phyloP scores from a whole-genome alignment of 305 asterid species.

The Euphrasia arctica region DNA sequence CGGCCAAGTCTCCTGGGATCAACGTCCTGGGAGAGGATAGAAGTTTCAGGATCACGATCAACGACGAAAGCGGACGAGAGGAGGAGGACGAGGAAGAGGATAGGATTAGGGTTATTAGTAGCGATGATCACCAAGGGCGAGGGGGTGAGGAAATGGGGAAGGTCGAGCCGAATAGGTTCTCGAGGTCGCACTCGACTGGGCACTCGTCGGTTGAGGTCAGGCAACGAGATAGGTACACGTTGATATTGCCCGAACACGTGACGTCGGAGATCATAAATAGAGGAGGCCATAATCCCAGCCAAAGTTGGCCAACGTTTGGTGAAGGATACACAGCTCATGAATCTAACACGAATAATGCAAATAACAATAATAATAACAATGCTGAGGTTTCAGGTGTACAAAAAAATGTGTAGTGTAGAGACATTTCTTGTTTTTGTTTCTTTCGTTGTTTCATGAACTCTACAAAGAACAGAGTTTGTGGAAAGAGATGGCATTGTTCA shows the following conservation, averaged over 20 bases:
- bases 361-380: conserved; percentile 7
- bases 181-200: conserved; percentile 78
- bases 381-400: conserved; percentile 37
- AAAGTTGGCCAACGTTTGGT: conserved; percentile 67
- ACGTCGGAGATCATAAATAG: conserved; percentile 40
- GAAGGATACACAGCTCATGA: conserved; percentile 33
- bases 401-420: conserved; percentile 22
- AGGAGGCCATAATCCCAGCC: conserved; percentile 49
- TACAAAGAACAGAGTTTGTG: background rate
- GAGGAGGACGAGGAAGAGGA: conserved; percentile 6
- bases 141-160: background rate
- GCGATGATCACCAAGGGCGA: conserved; percentile 4
- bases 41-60: conserved; percentile 39
- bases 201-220: conserved; percentile 50
- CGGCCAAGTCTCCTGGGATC: conserved; percentile 29
- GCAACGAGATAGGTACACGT: conserved; percentile 47
- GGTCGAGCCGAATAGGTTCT: conserved; percentile 29
- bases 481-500: background rate
- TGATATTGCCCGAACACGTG: conserved; percentile 69
- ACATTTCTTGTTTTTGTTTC: too few relatives aligned
- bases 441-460: background rate
- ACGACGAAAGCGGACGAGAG: conserved; percentile 15
- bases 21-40: conserved; percentile 25
- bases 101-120: conserved; percentile 13
- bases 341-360: background rate